These are phyloP conservation scores for Plantago elongata DNA, from an alignment of 257 asterid genomes.

Conservation along the genomic window DNA sequence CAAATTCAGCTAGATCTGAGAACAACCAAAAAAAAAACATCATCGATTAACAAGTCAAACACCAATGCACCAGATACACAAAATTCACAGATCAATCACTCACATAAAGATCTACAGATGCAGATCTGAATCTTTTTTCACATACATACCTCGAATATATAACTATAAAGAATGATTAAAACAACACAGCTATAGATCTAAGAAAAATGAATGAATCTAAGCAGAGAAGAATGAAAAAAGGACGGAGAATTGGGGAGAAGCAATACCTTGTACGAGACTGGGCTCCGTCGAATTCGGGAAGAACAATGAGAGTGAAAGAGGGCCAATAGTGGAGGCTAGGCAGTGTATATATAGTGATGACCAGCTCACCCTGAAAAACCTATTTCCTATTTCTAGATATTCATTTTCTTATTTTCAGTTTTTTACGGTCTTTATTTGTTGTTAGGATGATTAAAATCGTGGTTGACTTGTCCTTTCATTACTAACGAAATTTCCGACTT, in stretches of 20 bases:
- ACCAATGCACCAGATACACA: conserved; percentile 9
- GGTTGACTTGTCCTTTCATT: too few species aligned
- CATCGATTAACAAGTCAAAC: neutral
- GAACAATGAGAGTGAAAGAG: neutral
- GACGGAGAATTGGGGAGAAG: too few species aligned
- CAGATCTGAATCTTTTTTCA: neutral
- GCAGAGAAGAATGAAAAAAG: neutral
- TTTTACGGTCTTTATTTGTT: neutral
- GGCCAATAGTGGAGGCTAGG: neutral
- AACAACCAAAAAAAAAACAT: too few species aligned
- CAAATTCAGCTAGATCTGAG: too few species aligned
- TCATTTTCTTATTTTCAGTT: neutral
- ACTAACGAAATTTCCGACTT: too few species aligned
- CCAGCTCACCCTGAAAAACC: neutral
- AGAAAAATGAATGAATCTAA: neutral
- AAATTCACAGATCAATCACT: neutral
- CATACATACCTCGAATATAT: too few species aligned
- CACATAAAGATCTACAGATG: conserved; percentile 15
- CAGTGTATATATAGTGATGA: neutral
- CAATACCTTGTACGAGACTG: neutral
- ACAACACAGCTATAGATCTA: neutral
- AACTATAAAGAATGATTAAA: neutral
- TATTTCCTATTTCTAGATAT: neutral
- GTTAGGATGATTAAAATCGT: too few species aligned
- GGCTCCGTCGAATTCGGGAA: neutral